Evolutionary conservation across 352 stramenopile genomes (phyloP).

Genomic region (Pythium folliculosum): DNA sequence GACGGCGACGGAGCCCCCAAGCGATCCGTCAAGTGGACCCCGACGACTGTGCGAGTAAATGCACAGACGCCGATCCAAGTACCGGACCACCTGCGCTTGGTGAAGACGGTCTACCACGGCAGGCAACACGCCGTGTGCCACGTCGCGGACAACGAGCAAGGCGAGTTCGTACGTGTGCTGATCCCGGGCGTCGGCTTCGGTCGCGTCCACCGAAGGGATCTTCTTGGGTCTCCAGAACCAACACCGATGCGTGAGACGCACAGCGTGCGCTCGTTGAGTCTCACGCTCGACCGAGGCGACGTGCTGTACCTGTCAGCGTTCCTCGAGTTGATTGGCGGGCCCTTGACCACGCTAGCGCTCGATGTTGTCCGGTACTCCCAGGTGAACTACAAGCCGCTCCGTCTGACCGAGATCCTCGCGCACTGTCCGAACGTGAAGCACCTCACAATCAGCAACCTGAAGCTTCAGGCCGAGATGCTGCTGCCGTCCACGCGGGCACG

Average conservation of each 20-base stretch:
- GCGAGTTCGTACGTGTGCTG: background rate
- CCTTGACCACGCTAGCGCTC: constrained; percentile 2
- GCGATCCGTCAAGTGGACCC: background rate
- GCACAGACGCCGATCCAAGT: background rate
- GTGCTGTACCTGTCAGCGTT: background rate
- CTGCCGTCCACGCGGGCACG: background rate
- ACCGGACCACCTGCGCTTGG: background rate
- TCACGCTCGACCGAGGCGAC: background rate
- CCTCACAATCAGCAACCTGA: background rate
- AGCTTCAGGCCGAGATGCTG: background rate
- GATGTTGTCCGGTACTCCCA: too few relatives aligned
- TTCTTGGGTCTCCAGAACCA: background rate
- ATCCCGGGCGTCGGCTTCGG: background rate
- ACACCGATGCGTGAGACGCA: background rate
- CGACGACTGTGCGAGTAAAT: background rate
- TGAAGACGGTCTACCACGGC: background rate
- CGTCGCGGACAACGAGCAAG: background rate
- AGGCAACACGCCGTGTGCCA: background rate
- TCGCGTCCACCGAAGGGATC: background rate
- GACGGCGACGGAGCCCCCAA: background rate
- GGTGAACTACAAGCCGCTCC: background rate
- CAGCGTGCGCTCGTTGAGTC: background rate
- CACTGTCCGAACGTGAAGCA: background rate
- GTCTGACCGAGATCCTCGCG: background rate
- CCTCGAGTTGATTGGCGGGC: background rate